phyloP scores from a whole-genome alignment of 2,329 filamentous ascomycete genomes.

The Xylaria sp. region DNA sequence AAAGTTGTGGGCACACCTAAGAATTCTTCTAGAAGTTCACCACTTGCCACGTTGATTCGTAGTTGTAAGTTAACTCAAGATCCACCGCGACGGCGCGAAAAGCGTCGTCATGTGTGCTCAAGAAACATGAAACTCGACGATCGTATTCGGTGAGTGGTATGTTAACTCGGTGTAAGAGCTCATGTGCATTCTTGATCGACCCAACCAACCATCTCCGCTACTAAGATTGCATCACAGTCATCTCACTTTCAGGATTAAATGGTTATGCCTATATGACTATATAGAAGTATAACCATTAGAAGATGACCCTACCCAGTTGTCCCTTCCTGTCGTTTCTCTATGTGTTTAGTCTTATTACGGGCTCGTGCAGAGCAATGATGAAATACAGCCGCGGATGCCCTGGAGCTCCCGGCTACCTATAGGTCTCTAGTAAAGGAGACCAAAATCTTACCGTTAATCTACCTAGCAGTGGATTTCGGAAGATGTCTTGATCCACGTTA shows the following conservation, averaged over 20 bases:
- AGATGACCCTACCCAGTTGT: neutral
- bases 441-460: conserved; percentile 7
- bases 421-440: neutral
- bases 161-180: neutral
- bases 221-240: neutral
- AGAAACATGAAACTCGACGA: neutral
- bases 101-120: conserved; percentile 24
- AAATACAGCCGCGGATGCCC: neutral
- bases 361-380: neutral
- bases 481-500: conserved; percentile 29
- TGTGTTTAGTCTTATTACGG: conserved; percentile 1
- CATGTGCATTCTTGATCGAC: neutral
- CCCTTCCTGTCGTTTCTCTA: neutral
- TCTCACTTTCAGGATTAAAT: neutral
- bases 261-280: too few species aligned
- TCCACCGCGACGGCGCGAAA: conserved; percentile 16
- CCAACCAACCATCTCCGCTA: neutral
- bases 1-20: neutral
- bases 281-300: too few species aligned
- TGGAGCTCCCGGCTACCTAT: neutral
- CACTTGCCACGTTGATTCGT: conserved; percentile 18
- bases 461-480: conserved; percentile 23
- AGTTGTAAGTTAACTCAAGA: neutral
- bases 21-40: conserved; percentile 26
- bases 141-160: conserved; percentile 6